Percentiles rank a stretch among this genome's conserved stretches.
Conservation (phyloP, 768 basidiomycete species). For the Myochromella boudieri region DNA sequence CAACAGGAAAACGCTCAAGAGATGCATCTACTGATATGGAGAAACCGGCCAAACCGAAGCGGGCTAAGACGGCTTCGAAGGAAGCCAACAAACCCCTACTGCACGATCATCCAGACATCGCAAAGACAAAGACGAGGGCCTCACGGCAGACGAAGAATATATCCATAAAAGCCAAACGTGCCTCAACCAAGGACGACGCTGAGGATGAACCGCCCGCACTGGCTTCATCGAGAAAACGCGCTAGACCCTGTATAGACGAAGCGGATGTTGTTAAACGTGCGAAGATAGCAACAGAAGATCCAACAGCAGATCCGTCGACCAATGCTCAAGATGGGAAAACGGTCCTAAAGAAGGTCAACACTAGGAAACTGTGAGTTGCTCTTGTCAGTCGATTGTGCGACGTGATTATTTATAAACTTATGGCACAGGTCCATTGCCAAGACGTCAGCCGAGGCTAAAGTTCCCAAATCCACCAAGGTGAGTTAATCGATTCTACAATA, state of each 20-base stretch:
- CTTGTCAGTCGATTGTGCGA: background rate
- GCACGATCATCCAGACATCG: background rate
- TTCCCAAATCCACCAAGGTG: background rate
- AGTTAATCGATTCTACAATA: background rate
- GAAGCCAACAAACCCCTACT: background rate
- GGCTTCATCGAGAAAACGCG: slow-evolving; percentile 6
- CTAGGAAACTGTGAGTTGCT: slow-evolving; percentile 6
- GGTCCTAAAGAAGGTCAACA: background rate
- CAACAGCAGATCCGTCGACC: too few species aligned
- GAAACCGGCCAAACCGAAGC: background rate
- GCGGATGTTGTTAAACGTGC: background rate
- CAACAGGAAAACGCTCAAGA: background rate
- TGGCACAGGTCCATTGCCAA: background rate
- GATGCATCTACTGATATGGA: too few species aligned
- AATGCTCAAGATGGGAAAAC: background rate
- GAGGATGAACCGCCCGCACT: background rate
- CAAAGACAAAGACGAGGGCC: background rate
- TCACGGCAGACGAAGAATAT: background rate
- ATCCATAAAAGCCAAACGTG: background rate
- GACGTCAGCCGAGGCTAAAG: background rate
- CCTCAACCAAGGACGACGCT: background rate
- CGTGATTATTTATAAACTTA: background rate
- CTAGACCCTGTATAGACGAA: slow-evolving; percentile 3
- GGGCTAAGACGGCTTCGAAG: background rate
- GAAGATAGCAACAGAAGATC: too few species aligned